A percentile compares a stretch with the other conserved stretches of the same genome.
phyloP scores from a whole-genome alignment of 345 rosid genomes.

The Erucastrum elatum region DNA sequence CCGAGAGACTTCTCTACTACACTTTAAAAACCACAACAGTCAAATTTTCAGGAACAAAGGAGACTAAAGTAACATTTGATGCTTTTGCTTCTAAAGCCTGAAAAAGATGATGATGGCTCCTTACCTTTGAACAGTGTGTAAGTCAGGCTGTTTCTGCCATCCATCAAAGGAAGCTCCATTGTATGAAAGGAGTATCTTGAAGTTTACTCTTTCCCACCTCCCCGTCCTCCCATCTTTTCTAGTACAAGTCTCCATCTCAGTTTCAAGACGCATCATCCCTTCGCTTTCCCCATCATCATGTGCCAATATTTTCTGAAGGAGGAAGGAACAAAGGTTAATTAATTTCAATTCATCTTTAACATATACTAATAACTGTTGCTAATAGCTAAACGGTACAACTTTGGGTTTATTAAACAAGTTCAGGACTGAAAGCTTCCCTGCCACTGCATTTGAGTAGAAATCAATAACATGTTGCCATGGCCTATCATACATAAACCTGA shows the following conservation, averaged over 20 bases:
- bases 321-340: background rate
- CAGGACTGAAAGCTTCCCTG: conserved; percentile 45
- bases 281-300: conserved; percentile 38
- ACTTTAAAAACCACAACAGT: conserved; percentile 43
- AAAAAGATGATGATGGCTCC: too few relatives aligned
- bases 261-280: conserved; percentile 23
- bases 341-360: background rate
- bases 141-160: conserved; percentile 92
- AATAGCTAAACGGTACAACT: conserved; percentile 32
- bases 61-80: background rate
- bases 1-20: conserved; percentile 81
- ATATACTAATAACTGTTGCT: background rate
- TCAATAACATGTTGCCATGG: conserved; percentile 71
- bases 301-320: conserved; percentile 40
- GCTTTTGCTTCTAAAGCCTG: background rate
- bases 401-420: conserved; percentile 52
- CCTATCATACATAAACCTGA: conserved; percentile 63
- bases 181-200: conserved; percentile 78
- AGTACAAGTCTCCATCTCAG: conserved; percentile 38
- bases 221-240: conserved; percentile 49
- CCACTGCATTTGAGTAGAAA: conserved; percentile 61
- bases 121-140: conserved; percentile 81
- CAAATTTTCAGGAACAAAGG: conserved; percentile 10
- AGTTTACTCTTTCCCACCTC: conserved; percentile 80
- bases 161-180: conserved; percentile 89